Conservation (phyloP, 495 filamentous ascomycete species). For the Daldinia concentrica region DNA sequence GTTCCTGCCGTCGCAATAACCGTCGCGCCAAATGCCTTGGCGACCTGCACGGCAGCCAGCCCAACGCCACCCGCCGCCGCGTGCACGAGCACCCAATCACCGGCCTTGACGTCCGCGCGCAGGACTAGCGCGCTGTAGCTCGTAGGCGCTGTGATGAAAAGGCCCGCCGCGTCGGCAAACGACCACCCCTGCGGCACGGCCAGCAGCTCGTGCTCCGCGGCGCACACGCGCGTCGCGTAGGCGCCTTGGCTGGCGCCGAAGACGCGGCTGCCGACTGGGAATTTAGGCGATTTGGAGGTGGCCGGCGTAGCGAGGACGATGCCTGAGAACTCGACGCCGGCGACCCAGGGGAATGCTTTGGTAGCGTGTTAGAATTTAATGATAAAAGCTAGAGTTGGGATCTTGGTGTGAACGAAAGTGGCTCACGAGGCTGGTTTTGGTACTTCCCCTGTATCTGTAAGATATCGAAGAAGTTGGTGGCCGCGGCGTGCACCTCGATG, state of each 20-base stretch:
- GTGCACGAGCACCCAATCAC: slow-evolving; percentile 90
- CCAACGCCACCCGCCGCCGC: slow-evolving; percentile 94
- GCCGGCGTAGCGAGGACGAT: slow-evolving; percentile 71
- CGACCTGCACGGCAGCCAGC: slow-evolving; percentile 89
- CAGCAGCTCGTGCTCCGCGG: slow-evolving; percentile 70
- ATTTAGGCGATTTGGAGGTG: slow-evolving; percentile 53
- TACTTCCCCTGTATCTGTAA: slow-evolving; percentile 86
- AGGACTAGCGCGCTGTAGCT: slow-evolving; percentile 86
- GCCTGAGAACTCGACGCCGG: slow-evolving; percentile 88
- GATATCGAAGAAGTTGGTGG: slow-evolving; percentile 96
- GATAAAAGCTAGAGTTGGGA: not conserved
- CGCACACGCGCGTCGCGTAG: slow-evolving; percentile 80
- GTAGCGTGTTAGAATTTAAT: slow-evolving; percentile 55
- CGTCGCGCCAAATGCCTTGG: slow-evolving; percentile 87
- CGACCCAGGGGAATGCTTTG: slow-evolving; percentile 79
- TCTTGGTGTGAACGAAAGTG: not conserved
- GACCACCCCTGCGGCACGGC: slow-evolving; percentile 83
- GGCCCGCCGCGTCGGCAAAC: slow-evolving; percentile 83
- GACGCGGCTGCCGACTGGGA: slow-evolving; percentile 79
- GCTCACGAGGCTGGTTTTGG: slow-evolving; percentile 67
- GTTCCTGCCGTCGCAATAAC: slow-evolving; percentile 91
- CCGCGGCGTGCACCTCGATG: slow-evolving; percentile 85
- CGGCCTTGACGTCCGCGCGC: slow-evolving; percentile 76
- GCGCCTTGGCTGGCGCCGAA: slow-evolving; percentile 89
- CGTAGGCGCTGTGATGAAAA: slow-evolving; percentile 92